phyloP scores from a whole-genome alignment of 768 basidiomycete species.

The Pleurotus pulmonarius region DNA sequence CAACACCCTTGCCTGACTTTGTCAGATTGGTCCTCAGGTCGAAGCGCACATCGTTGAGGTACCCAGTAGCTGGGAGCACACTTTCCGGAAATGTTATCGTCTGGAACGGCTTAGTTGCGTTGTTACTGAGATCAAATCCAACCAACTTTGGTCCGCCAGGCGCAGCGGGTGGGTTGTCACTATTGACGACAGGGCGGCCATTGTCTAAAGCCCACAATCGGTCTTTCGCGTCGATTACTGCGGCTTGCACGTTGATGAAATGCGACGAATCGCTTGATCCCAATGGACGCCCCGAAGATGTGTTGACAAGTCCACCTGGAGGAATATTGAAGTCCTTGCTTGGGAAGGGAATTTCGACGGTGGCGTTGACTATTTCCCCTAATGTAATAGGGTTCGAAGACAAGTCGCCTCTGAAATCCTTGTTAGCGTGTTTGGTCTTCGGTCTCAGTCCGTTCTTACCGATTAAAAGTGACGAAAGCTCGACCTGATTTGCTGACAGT shows the following conservation, averaged over 20 bases:
- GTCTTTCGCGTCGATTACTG: constrained; percentile 11
- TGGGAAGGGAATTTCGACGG: constrained; percentile 12
- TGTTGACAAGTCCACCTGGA: constrained; percentile 12
- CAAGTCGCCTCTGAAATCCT: constrained; percentile 10
- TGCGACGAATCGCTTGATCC: constrained; percentile 12
- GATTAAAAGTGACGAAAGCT: constrained; percentile 13
- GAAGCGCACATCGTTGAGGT: constrained; percentile 14
- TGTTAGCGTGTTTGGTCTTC: no score
- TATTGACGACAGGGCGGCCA: constrained; percentile 10
- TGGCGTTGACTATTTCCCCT: constrained; percentile 10
- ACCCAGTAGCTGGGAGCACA: constrained; percentile 14
- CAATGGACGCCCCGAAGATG: constrained; percentile 5
- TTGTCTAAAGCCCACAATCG: constrained; percentile 14
- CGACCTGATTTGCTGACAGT: constrained; percentile 13
- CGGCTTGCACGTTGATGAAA: constrained; percentile 14
- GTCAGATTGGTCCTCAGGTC: constrained; percentile 13
- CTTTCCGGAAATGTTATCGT: constrained; percentile 14
- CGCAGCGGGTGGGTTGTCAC: constrained; percentile 10
- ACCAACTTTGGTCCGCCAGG: constrained; percentile 14
- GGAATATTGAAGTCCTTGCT: constrained; percentile 10
- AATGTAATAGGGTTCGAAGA: constrained; percentile 10
- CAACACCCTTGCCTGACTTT: constrained; percentile 12
- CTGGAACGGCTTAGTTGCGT: constrained; percentile 10
- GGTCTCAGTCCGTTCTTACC: neutral
- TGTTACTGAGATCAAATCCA: constrained; percentile 12